These are phyloP conservation scores for Xylaria sp. DNA, from an alignment of 2,329 filamentous ascomycete genomes.

Conservation along the genomic window DNA sequence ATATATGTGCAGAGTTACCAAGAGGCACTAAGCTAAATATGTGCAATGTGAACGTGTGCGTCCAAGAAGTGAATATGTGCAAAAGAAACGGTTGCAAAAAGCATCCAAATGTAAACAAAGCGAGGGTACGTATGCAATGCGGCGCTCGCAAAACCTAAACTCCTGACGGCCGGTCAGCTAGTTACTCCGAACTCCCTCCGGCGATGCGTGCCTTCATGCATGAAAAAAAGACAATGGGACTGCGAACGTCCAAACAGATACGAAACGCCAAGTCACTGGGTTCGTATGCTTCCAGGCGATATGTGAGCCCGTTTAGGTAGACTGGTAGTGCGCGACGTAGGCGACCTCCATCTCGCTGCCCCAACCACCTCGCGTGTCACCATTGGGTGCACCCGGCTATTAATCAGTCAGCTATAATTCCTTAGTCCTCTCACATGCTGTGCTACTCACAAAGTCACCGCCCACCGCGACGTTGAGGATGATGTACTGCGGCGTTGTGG, in stretches of 20 bases:
- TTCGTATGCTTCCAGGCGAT: too few relatives aligned
- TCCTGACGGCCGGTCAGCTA: background rate
- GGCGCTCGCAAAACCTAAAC: conserved; percentile 20
- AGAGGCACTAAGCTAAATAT: conserved; percentile 3
- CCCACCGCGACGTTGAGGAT: conserved; percentile 57
- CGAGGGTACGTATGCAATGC: conserved; percentile 24
- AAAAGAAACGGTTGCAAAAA: background rate
- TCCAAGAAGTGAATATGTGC: conserved; percentile 22
- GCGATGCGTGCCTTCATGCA: conserved; percentile 17
- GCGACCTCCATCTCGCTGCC: conserved; percentile 58
- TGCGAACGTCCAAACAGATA: background rate
- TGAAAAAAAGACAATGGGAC: background rate
- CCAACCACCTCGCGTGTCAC: conserved; percentile 50
- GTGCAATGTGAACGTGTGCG: conserved; percentile 9
- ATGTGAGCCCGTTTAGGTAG: conserved; percentile 20
- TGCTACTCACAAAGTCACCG: conserved; percentile 47
- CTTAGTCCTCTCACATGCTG: too few relatives aligned
- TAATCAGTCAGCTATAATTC: conserved; percentile 11
- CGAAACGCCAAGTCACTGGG: background rate
- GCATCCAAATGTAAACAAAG: background rate
- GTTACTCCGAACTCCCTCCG: conserved; percentile 10
- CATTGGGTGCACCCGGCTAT: conserved; percentile 57
- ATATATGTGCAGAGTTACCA: conserved; percentile 5
- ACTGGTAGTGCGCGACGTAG: conserved; percentile 51
- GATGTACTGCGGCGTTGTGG: conserved; percentile 50